phyloP scores from a whole-genome alignment of 345 rosid genomes.

The Gossypium arboreum region DNA sequence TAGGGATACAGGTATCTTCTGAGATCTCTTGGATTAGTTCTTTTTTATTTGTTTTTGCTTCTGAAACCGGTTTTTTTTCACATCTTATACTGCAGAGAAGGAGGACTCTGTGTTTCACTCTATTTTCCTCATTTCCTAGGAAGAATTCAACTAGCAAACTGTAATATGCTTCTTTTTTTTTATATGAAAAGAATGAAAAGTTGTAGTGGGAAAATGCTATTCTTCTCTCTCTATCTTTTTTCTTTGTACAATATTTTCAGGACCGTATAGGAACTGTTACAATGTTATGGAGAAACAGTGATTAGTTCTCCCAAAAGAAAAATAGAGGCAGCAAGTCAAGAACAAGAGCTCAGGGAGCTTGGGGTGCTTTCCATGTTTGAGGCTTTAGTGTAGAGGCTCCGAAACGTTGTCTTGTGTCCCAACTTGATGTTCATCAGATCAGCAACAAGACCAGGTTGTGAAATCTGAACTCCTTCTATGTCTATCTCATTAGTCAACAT shows the following conservation, averaged over 20 bases:
- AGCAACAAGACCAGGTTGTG: slow-evolving; percentile 42
- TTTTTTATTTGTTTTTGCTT: neutral
- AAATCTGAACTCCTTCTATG: slow-evolving; percentile 23
- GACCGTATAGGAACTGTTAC: slow-evolving; percentile 1
- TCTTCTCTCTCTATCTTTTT: neutral
- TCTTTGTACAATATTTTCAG: slow-evolving; percentile 2
- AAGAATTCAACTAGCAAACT: neutral
- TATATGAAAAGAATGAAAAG: neutral
- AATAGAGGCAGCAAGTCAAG: slow-evolving; percentile 8
- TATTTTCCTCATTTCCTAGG: neutral
- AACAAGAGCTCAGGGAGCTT: slow-evolving; percentile 14
- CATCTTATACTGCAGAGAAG: neutral
- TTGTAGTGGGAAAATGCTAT: neutral
- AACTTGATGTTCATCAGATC: slow-evolving; percentile 48
- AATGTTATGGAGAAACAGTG: neutral
- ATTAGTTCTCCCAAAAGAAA: neutral
- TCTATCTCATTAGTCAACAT: slow-evolving; percentile 34
- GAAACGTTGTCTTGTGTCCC: slow-evolving; percentile 15
- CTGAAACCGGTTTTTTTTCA: neutral
- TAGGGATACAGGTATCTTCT: slow-evolving; percentile 1
- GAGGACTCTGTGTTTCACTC: neutral
- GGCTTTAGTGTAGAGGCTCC: slow-evolving; percentile 19
- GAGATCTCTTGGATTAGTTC: slow-evolving; percentile 7
- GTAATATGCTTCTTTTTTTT: neutral
- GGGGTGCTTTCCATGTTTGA: slow-evolving; percentile 1